Conservation (phyloP, 306 rosid genomes). For the Medicago lupulina region DNA sequence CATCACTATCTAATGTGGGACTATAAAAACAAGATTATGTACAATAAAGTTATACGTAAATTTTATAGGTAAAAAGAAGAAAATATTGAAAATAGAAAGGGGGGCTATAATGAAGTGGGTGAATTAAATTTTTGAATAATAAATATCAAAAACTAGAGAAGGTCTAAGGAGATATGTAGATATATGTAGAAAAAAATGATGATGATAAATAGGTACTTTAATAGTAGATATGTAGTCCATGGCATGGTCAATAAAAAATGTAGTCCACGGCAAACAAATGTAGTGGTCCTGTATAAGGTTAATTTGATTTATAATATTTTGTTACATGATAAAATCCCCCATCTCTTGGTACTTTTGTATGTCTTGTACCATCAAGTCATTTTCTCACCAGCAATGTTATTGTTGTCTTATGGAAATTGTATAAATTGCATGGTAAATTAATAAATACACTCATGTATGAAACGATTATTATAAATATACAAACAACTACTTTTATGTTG, state of each 20-base stretch:
- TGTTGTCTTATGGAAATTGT: constrained; percentile 44
- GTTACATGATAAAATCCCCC: constrained; percentile 35
- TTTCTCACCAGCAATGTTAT: constrained; percentile 48
- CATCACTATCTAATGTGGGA: neutral
- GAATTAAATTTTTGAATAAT: neutral
- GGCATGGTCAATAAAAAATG: neutral
- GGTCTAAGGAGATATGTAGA: neutral
- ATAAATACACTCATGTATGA: constrained; percentile 7
- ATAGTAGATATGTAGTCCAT: constrained; percentile 10
- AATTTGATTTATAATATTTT: constrained; percentile 21
- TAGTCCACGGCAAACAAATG: constrained; percentile 16
- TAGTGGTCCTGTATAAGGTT: constrained; percentile 43
- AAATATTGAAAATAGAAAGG: neutral
- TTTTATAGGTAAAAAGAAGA: neutral
- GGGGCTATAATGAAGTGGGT: neutral
- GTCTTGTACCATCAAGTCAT: constrained; percentile 49
- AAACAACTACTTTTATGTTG: neutral
- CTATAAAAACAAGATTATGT: neutral
- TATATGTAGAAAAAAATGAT: constrained; percentile 2
- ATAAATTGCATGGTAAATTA: constrained; percentile 29
- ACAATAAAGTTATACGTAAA: neutral
- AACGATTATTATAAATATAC: constrained; percentile 1
- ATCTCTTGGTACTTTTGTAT: constrained; percentile 39
- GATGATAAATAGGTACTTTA: constrained; percentile 4
- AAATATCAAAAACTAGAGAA: neutral